Evolutionary conservation across 1,284 basidiomycete species (phyloP).

Genomic region (Microbotryum scabiosae): DNA sequence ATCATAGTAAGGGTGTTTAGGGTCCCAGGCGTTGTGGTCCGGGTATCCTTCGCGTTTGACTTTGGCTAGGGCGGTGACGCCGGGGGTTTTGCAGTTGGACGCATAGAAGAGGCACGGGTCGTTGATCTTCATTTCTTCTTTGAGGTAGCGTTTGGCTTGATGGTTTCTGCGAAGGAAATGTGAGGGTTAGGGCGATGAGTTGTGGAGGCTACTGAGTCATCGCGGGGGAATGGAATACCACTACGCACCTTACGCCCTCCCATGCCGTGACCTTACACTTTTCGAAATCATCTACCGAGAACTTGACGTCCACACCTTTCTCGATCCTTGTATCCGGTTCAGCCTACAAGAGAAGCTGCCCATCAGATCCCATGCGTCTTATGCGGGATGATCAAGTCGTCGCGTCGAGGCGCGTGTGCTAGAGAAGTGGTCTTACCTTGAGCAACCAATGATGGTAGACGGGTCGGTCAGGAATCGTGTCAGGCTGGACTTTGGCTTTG

Average conservation of each 20-base stretch:
- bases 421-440: too few species aligned
- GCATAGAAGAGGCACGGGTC: constrained; percentile 71
- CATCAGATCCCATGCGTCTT: background rate
- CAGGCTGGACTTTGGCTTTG: background rate
- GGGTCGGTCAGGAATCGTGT: background rate
- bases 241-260: constrained; percentile 35
- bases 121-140: constrained; percentile 68
- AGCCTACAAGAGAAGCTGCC: constrained; percentile 3
- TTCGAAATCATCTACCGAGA: constrained; percentile 23
- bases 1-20: constrained; percentile 71
- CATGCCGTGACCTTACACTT: constrained; percentile 12
- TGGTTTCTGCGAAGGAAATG: constrained; percentile 54
- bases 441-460: too few species aligned
- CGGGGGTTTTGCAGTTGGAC: constrained; percentile 63
- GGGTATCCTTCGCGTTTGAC: constrained; percentile 78
- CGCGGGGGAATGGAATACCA: background rate
- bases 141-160: constrained; percentile 86
- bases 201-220: background rate
- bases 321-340: constrained; percentile 21
- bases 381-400: too few species aligned
- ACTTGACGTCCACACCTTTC: constrained; percentile 22
- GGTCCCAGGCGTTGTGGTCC: constrained; percentile 82
- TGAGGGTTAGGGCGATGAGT: background rate
- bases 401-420: too few species aligned
- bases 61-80: constrained; percentile 77